phyloP scores from a whole-genome alignment of 345 rosid species.

The Cardamine resedifolia region DNA sequence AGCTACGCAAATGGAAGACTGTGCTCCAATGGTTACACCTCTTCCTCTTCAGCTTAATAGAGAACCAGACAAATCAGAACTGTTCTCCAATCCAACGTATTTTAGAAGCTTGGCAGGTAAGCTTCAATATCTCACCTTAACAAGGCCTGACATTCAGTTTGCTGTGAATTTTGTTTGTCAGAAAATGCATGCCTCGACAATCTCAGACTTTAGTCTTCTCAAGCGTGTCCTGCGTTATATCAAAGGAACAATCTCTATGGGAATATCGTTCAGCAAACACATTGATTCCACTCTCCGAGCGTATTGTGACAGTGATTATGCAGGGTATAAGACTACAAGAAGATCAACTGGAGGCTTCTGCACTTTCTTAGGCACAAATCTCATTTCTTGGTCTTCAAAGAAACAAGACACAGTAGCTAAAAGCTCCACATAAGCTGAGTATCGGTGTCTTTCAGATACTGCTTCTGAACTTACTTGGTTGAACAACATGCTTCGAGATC shows the following conservation, averaged over 20 bases:
- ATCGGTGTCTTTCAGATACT: fast-evolving
- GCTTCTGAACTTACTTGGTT: background rate
- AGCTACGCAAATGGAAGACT: too few relatives aligned
- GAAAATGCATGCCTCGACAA: background rate
- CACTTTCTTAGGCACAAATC: background rate
- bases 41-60: too few relatives aligned
- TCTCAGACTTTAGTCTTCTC: background rate
- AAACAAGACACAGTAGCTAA: background rate
- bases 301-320: background rate
- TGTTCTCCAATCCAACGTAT: background rate
- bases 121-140: background rate
- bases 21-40: too few relatives aligned
- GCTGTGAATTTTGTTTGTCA: background rate
- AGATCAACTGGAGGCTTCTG: background rate
- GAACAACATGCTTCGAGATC: background rate
- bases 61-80: fast-evolving
- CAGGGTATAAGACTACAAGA: background rate
- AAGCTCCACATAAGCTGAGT: background rate
- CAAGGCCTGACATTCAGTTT: background rate
- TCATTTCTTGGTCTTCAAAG: background rate
- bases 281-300: fast-evolving
- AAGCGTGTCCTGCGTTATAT: background rate
- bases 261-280: background rate
- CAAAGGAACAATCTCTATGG: background rate
- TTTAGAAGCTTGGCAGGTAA: background rate